These are phyloP conservation scores for Moricandia arvensis DNA, from an alignment of 345 rosid species.

Conservation along the genomic window DNA sequence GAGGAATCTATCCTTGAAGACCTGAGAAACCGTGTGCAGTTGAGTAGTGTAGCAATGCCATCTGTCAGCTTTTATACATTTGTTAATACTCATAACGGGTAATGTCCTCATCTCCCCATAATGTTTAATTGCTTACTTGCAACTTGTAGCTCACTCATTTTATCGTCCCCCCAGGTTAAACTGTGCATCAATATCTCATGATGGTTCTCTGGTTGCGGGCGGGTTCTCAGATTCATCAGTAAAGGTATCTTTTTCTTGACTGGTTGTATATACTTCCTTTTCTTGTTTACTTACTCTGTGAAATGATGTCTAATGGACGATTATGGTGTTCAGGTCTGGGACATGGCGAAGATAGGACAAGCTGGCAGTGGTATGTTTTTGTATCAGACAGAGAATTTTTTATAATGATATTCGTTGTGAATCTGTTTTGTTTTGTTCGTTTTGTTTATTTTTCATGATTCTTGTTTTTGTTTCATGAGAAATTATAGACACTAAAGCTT, in stretches of 20 bases:
- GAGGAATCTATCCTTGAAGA: conserved; percentile 95
- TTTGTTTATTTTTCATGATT: conserved; percentile 12
- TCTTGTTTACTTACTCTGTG: conserved; percentile 6
- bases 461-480: conserved; percentile 20
- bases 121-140: conserved; percentile 2
- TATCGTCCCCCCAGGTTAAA: conserved; percentile 55
- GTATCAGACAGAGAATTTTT: background rate
- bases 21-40: conserved; percentile 88
- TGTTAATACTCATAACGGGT: conserved; percentile 89
- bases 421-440: background rate
- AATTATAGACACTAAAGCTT: conserved; percentile 6
- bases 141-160: conserved; percentile 11
- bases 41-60: conserved; percentile 76
- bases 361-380: conserved; percentile 53
- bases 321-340: conserved; percentile 75
- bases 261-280: conserved; percentile 14
- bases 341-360: conserved; percentile 94
- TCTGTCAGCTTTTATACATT: conserved; percentile 96
- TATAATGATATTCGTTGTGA: background rate
- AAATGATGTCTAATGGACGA: conserved; percentile 28
- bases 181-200: conserved; percentile 90
- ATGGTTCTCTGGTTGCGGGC: conserved; percentile 95
- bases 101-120: conserved; percentile 28
- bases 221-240: conserved; percentile 97
- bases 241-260: conserved; percentile 48